Evolutionary conservation across 2,329 filamentous ascomycete species (phyloP).

Genomic region (Akanthomyces lecanii): DNA sequence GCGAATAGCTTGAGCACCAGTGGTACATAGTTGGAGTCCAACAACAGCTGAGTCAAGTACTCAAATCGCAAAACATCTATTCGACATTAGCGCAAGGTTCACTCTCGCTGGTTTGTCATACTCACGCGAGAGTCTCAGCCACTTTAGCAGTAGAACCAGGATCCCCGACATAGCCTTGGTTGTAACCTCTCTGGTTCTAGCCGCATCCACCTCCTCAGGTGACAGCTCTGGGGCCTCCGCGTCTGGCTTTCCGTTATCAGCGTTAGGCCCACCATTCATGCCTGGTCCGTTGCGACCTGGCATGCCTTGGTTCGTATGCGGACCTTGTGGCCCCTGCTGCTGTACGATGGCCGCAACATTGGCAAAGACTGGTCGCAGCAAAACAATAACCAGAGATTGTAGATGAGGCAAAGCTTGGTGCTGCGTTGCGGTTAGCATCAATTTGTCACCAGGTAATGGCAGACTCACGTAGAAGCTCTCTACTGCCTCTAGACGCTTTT

Average conservation of each 20-base stretch:
- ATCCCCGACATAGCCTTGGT: slow-evolving; percentile 90
- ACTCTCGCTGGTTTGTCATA: slow-evolving; percentile 19
- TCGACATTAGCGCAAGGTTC: slow-evolving; percentile 19
- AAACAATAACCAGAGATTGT: slow-evolving; percentile 88
- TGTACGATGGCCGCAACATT: slow-evolving; percentile 83
- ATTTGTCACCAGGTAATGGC: neutral
- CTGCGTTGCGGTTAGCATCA: slow-evolving; percentile 39
- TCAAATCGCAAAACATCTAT: slow-evolving; percentile 91
- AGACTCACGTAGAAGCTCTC: slow-evolving; percentile 78
- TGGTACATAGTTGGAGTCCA: slow-evolving; percentile 94
- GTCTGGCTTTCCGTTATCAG: slow-evolving; percentile 21
- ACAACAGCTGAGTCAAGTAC: slow-evolving; percentile 85
- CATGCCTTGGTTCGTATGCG: slow-evolving; percentile 42
- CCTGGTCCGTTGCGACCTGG: slow-evolving; percentile 36
- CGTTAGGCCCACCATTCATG: slow-evolving; percentile 35
- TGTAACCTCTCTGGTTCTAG: slow-evolving; percentile 79
- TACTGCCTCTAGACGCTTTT: slow-evolving; percentile 65
- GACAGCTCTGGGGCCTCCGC: slow-evolving; percentile 45
- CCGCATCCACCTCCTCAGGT: slow-evolving; percentile 75
- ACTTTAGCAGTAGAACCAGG: slow-evolving; percentile 84
- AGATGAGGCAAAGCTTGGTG: slow-evolving; percentile 74
- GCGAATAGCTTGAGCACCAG: slow-evolving; percentile 90
- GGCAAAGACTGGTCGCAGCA: slow-evolving; percentile 80
- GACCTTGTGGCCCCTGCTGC: slow-evolving; percentile 49
- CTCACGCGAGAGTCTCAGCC: slow-evolving; percentile 92